Base-by-base conservation (phyloP, 2,329 filamentous ascomycete genomes). In the Penicillium crustosum region DNA sequence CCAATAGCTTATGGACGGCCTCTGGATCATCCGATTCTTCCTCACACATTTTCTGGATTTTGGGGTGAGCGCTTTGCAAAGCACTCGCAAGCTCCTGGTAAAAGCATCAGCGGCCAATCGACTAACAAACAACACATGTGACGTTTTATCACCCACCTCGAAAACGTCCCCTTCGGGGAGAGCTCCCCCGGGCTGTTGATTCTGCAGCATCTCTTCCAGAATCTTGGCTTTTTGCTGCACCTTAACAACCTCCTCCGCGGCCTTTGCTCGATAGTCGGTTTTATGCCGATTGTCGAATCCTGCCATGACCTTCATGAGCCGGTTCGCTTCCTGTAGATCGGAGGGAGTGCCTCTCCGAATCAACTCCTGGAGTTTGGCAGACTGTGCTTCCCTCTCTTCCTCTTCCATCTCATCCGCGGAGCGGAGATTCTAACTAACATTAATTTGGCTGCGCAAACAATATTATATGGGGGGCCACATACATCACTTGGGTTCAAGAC, bases 11-110 rank as follows among this genome's bases (percentile, higher is more conserved):
- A 43, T 92, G 90, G 6, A 99, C 94, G 6, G 94, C 94, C 78
- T 97, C 94, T 61, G 92, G 88, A 70, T 99, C 94, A 61, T 97
- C 93, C 12, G 93, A 97, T 72, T 99, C 94, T 75, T 99, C 94
- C 75, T 97, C 93, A 70, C 93, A 97, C 93, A 99, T 99, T 78
- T 91, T 97, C 73, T 97, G 93, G 64, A 99, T 97, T 79, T 99
- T 99, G 9, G 94, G 94, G 69, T 99, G 94, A 2, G 94, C 94
- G 70, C 89, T 97, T 73, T 91, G 90, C 45, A 99, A 82, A 10
- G 94, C 87, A 63, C 89, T 88, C 6, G 93, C 93, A 53, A 99
- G 83, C 80, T 99, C 94, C 81, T 93, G 48, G 64, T 25, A 63
- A 59, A 49, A 41, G 12, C 6, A 36, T 57, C 15, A 41, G 35